Conservation (phyloP, 2,329 filamentous ascomycete species). For the Diaporthe batatas region DNA sequence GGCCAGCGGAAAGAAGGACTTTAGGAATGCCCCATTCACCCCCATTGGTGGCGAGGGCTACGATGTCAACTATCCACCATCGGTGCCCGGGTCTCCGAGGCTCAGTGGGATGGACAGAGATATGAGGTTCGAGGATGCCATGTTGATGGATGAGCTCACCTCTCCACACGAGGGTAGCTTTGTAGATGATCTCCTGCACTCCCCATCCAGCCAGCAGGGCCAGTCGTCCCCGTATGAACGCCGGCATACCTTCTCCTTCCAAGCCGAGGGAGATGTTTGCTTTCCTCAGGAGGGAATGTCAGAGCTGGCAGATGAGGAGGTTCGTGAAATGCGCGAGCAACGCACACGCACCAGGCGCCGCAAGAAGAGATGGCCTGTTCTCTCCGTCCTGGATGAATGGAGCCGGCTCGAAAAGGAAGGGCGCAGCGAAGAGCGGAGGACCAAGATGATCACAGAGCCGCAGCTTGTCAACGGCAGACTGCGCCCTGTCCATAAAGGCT, state of each 20-base stretch:
- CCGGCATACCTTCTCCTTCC: slow-evolving; percentile 71
- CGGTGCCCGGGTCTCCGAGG: slow-evolving; percentile 72
- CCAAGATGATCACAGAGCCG: slow-evolving; percentile 94
- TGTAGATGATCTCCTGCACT: slow-evolving; percentile 25
- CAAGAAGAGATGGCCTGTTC: slow-evolving; percentile 85
- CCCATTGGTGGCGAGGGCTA: slow-evolving; percentile 59
- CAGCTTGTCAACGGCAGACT: slow-evolving; percentile 91
- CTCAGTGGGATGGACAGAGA: slow-evolving; percentile 64
- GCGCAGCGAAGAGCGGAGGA: slow-evolving; percentile 82
- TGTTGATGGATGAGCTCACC: slow-evolving; percentile 76
- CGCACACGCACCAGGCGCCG: slow-evolving; percentile 66
- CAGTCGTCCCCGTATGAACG: slow-evolving; percentile 50
- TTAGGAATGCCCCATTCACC: slow-evolving; percentile 46
- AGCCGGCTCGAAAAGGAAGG: slow-evolving; percentile 90
- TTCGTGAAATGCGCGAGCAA: slow-evolving; percentile 45
- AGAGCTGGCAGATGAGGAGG: slow-evolving; percentile 84
- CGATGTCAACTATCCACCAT: slow-evolving; percentile 78
- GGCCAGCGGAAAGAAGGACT: slow-evolving; percentile 63
- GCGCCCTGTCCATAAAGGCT: slow-evolving; percentile 81
- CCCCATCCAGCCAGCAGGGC: slow-evolving; percentile 34
- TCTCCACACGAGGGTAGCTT: slow-evolving; percentile 42
- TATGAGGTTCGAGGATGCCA: slow-evolving; percentile 75
- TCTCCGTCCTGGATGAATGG: slow-evolving; percentile 89
- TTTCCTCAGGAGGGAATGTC: slow-evolving; percentile 86
- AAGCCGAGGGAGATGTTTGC: slow-evolving; percentile 90